Conservation (phyloP, 805 yeast genomes). For the Kodamaea lidongshanica region DNA sequence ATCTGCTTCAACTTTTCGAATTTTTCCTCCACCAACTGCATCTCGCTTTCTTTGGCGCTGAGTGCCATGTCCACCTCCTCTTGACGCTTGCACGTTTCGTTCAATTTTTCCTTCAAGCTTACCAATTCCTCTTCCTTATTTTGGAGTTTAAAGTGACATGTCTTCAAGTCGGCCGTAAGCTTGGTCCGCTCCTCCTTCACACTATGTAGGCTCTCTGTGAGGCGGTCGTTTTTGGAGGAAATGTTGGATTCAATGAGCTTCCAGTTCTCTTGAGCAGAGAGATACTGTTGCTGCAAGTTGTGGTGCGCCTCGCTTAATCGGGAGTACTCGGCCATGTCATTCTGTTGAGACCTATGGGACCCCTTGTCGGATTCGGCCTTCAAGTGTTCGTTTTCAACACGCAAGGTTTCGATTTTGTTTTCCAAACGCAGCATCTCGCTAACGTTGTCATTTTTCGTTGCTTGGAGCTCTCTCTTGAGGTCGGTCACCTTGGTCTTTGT, state of each 20-base stretch:
- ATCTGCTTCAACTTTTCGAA: slow-evolving; percentile 28
- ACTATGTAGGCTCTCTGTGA: slow-evolving; percentile 23
- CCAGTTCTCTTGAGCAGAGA: slow-evolving; percentile 78
- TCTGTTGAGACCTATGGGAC: background rate
- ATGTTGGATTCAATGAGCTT: slow-evolving; percentile 68
- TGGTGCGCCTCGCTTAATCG: slow-evolving; percentile 45
- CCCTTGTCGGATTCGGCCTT: background rate
- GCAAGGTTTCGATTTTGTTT: slow-evolving; percentile 58
- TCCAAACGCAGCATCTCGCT: slow-evolving; percentile 50
- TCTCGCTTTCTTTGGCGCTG: slow-evolving; percentile 20
- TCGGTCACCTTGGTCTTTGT: slow-evolving; percentile 29
- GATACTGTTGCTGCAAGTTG: slow-evolving; percentile 61
- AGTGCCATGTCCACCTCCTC: slow-evolving; percentile 16
- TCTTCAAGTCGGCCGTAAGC: slow-evolving; percentile 32
- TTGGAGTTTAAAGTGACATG: slow-evolving; percentile 9
- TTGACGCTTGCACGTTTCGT: slow-evolving; percentile 1
- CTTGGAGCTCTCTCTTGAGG: slow-evolving; percentile 25
- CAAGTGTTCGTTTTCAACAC: slow-evolving; percentile 51
- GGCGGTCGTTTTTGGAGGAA: slow-evolving; percentile 39
- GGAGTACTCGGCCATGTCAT: slow-evolving; percentile 24
- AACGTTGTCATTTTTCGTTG: slow-evolving; percentile 28
- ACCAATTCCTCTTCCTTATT: slow-evolving; percentile 20
- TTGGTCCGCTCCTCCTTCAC: slow-evolving; percentile 25
- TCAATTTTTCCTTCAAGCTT: slow-evolving; percentile 24
- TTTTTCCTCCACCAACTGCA: slow-evolving; percentile 22